These are phyloP conservation scores for Linaria vulgaris DNA, from an alignment of 257 asterid species.

Conservation along the genomic window DNA sequence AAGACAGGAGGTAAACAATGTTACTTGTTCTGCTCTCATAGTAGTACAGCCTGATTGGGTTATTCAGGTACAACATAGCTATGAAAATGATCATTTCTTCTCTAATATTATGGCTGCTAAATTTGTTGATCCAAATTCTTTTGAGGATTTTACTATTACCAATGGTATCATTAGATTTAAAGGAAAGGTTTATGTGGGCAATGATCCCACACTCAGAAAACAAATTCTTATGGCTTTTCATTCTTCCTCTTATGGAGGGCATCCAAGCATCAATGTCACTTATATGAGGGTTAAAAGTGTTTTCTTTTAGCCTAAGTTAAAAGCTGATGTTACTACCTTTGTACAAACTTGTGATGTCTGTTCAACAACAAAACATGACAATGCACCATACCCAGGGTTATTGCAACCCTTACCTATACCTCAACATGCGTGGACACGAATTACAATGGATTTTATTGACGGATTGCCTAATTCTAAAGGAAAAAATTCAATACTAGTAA, in stretches of 20 bases:
- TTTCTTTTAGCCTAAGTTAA: not conserved
- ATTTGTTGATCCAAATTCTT: too few species aligned
- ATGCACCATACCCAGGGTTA: not conserved
- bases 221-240: not conserved
- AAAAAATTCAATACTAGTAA: not conserved
- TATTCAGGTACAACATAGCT: not conserved
- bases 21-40: not conserved
- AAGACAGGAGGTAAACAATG: not conserved
- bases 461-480: not conserved
- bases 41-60: not conserved
- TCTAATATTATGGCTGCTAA: not conserved
- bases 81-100: not conserved
- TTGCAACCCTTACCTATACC: not conserved
- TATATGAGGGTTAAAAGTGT: too few species aligned
- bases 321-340: not conserved
- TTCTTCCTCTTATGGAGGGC: not conserved
- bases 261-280: not conserved
- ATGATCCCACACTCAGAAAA: too few species aligned
- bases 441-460: constrained; percentile 4
- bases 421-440: not conserved
- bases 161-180: too few species aligned
- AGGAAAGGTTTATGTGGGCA: not conserved
- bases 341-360: not conserved
- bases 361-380: not conserved
- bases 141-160: too few species aligned